Conservation (phyloP, 495 filamentous ascomycete genomes). For the Aspergillus sclerotiicarbonarius region DNA sequence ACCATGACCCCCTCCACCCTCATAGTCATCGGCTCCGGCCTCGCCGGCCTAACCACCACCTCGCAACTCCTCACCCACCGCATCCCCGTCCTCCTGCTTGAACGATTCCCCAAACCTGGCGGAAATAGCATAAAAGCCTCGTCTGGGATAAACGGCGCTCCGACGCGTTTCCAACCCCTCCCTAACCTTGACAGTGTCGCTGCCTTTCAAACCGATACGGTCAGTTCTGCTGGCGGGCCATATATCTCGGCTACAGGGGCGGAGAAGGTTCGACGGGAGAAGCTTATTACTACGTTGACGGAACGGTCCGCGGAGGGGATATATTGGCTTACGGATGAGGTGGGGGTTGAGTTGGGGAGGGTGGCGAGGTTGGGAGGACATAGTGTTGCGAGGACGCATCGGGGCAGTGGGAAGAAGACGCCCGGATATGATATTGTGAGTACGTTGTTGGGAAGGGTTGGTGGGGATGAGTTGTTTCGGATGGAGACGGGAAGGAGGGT, state of each 20-base stretch:
- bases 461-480: constrained; percentile 40
- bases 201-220: constrained; percentile 52
- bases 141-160: constrained; percentile 60
- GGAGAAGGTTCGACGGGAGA: constrained; percentile 28
- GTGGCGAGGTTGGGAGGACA: constrained; percentile 57
- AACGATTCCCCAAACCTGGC: constrained; percentile 54
- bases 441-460: constrained; percentile 44
- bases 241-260: neutral
- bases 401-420: constrained; percentile 45
- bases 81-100: constrained; percentile 49
- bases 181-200: constrained; percentile 20
- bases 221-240: constrained; percentile 40
- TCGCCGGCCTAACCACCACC: constrained; percentile 26
- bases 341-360: constrained; percentile 53
- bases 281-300: constrained; percentile 43
- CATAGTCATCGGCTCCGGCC: constrained; percentile 22
- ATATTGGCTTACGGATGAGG: constrained; percentile 48
- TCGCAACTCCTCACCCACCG: constrained; percentile 44
- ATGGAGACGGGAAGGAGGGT: constrained; percentile 46
- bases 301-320: constrained; percentile 40
- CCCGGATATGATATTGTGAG: constrained; percentile 54
- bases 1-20: constrained; percentile 6
- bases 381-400: constrained; percentile 51
- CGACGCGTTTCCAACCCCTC: constrained; percentile 48
- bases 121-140: constrained; percentile 64